phyloP scores from a whole-genome alignment of 2,329 filamentous ascomycete genomes.

The Colletotrichum truncatum region DNA sequence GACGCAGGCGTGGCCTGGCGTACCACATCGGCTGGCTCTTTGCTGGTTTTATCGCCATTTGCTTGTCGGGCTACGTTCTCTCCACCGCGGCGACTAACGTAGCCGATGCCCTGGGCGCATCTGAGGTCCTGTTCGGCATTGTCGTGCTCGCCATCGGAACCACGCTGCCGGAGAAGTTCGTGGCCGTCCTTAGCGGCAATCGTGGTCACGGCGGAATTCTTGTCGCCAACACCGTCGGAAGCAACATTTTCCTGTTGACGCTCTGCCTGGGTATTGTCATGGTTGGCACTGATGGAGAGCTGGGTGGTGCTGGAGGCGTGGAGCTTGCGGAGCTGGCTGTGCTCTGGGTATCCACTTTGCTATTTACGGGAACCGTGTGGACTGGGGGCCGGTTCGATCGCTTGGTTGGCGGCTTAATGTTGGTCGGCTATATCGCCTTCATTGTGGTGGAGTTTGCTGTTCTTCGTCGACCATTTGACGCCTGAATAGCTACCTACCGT shows the following conservation, averaged over 20 bases:
- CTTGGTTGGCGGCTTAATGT: slow-evolving; percentile 28
- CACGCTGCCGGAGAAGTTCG: slow-evolving; percentile 62
- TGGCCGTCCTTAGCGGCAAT: slow-evolving; percentile 56
- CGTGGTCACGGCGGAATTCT: slow-evolving; percentile 58
- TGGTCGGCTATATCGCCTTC: slow-evolving; percentile 30
- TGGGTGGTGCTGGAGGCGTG: slow-evolving; percentile 24
- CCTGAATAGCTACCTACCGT: too few species aligned
- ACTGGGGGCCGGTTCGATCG: slow-evolving; percentile 21
- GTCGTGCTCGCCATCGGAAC: slow-evolving; percentile 60
- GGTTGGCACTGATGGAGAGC: slow-evolving; percentile 14
- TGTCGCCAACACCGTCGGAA: slow-evolving; percentile 61
- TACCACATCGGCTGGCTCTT: slow-evolving; percentile 46
- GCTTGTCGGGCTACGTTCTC: slow-evolving; percentile 58
- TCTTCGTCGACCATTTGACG: neutral
- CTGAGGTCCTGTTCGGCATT: slow-evolving; percentile 56
- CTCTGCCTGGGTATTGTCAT: slow-evolving; percentile 55
- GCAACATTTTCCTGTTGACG: slow-evolving; percentile 63
- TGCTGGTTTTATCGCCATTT: slow-evolving; percentile 54
- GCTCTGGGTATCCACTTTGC: slow-evolving; percentile 31
- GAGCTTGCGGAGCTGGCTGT: slow-evolving; percentile 28
- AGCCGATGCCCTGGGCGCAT: slow-evolving; percentile 50
- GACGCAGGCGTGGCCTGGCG: slow-evolving; percentile 1
- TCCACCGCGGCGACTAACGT: slow-evolving; percentile 55
- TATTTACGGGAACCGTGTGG: slow-evolving; percentile 33
- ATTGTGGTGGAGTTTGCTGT: slow-evolving; percentile 32